Conservation (phyloP, 2,329 filamentous ascomycete species). For the Botryotinia calthae region DNA sequence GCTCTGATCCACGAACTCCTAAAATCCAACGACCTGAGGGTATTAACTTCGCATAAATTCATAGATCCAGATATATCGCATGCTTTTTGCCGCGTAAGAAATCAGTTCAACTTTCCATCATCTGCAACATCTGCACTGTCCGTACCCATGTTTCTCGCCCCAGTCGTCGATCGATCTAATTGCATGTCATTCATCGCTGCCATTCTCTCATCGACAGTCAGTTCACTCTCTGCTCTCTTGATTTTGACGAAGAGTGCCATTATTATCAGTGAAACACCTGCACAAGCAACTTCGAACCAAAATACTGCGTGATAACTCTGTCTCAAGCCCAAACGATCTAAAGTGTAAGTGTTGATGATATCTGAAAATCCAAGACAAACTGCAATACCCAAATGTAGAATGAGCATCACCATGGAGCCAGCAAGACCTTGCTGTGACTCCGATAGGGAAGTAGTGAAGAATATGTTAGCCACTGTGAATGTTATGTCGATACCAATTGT, state of each 20-base stretch:
- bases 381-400: constrained; percentile 70
- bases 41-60: constrained; percentile 15
- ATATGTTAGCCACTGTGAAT: constrained; percentile 73
- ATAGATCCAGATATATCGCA: background rate
- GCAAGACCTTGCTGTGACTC: constrained; percentile 66
- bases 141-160: background rate
- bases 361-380: constrained; percentile 70
- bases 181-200: constrained; percentile 28
- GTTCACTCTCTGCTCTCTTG: constrained; percentile 52
- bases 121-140: constrained; percentile 3
- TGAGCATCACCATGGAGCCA: constrained; percentile 67
- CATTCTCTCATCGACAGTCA: constrained; percentile 56
- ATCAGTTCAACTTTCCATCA: constrained; percentile 8
- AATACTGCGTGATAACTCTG: constrained; percentile 64
- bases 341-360: constrained; percentile 51
- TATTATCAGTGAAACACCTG: constrained; percentile 50
- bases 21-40: constrained; percentile 12
- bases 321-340: constrained; percentile 41
- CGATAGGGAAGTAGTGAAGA: constrained; percentile 71
- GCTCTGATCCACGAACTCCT: constrained; percentile 4
- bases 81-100: background rate
- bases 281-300: constrained; percentile 61
- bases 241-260: constrained; percentile 53
- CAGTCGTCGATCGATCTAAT: background rate
- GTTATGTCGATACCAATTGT: constrained; percentile 74